Conservation (phyloP, 2,329 filamentous ascomycete species). For the Fusarium caatingaense region DNA sequence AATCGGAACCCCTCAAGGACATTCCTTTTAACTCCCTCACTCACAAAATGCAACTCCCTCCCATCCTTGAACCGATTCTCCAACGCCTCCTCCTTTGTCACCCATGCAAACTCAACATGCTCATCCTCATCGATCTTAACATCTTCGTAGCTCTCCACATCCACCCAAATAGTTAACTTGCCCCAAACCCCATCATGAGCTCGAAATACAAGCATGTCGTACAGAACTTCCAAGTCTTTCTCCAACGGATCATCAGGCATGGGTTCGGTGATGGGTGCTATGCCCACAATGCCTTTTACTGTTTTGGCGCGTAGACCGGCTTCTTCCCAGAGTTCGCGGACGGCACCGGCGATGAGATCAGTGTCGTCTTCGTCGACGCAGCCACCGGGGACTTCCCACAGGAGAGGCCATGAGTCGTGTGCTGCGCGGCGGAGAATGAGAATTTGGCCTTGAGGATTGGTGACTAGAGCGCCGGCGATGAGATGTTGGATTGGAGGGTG, state of each 20-base stretch:
- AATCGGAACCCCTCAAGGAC: slow-evolving; percentile 51
- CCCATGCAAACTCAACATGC: slow-evolving; percentile 55
- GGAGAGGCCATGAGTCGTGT: slow-evolving; percentile 45
- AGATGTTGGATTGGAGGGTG: slow-evolving; percentile 40
- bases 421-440: slow-evolving; percentile 45
- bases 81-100: slow-evolving; percentile 51
- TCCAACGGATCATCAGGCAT: slow-evolving; percentile 24
- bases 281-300: slow-evolving; percentile 42
- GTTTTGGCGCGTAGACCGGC: slow-evolving; percentile 50
- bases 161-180: slow-evolving; percentile 47
- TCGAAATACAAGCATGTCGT: slow-evolving; percentile 42
- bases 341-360: slow-evolving; percentile 43
- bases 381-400: slow-evolving; percentile 45
- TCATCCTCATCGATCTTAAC: slow-evolving; percentile 52
- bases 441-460: slow-evolving; percentile 31
- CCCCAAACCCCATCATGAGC: slow-evolving; percentile 46
- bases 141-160: slow-evolving; percentile 39
- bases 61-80: slow-evolving; percentile 43
- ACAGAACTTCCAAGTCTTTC: slow-evolving; percentile 37
- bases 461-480: slow-evolving; percentile 43
- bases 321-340: slow-evolving; percentile 62
- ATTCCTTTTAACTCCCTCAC: slow-evolving; percentile 47
- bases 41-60: slow-evolving; percentile 49
- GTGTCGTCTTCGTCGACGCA: slow-evolving; percentile 39
- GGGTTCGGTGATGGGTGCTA: neutral